phyloP scores from a whole-genome alignment of 345 rosid genomes.

The Diplotaxis tenuifolia region DNA sequence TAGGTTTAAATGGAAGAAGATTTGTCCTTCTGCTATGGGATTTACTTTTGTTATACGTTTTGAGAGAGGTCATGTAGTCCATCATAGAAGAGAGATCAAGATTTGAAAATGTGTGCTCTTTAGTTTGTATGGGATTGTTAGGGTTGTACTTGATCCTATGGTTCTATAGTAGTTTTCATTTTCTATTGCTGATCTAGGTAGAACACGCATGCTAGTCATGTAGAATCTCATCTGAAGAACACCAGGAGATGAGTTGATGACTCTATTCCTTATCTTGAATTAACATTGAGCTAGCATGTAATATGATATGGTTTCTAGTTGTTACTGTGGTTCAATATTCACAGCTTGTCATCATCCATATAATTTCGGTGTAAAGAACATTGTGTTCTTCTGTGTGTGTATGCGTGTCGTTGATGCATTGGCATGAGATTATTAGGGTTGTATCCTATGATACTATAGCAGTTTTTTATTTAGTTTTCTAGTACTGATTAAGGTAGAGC shows the following conservation, averaged over 20 bases:
- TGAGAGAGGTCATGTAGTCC: background rate
- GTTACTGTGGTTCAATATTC: conserved; percentile 4
- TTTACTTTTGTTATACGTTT: background rate
- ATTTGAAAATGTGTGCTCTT: background rate
- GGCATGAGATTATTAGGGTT: background rate
- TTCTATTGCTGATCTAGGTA: background rate
- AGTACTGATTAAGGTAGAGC: too few relatives aligned
- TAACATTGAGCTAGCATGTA: conserved; percentile 1
- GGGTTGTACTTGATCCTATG: too few relatives aligned
- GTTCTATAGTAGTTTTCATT: too few relatives aligned
- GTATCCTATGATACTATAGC: too few relatives aligned
- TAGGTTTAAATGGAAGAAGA: conserved; percentile 1
- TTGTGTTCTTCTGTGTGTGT: background rate
- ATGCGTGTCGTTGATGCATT: background rate
- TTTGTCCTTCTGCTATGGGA: background rate
- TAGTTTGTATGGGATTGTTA: too few relatives aligned
- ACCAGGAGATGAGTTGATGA: background rate
- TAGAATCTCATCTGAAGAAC: background rate
- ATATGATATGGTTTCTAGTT: background rate
- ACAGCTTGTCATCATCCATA: background rate
- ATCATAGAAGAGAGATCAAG: background rate
- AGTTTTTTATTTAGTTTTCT: too few relatives aligned
- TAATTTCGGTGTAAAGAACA: background rate
- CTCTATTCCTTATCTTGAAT: background rate
- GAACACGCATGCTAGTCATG: conserved; percentile 6